Conservation (phyloP, 768 basidiomycete genomes). For the Suillus luteus region DNA sequence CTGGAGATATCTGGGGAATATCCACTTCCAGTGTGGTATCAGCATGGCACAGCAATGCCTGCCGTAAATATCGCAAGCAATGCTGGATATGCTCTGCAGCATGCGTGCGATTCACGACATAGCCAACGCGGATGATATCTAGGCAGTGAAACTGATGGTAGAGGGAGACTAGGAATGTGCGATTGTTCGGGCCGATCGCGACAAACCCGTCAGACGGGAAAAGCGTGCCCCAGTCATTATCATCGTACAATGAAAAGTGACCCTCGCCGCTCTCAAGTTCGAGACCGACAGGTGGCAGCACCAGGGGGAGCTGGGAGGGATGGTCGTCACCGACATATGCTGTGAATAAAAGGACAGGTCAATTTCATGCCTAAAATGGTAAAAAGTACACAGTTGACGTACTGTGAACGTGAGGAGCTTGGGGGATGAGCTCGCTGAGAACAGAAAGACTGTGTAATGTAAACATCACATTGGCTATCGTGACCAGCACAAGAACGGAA, state of each 20-base stretch:
- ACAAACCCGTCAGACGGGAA: slow-evolving; percentile 37
- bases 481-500: slow-evolving; percentile 23
- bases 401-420: slow-evolving; percentile 27
- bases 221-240: slow-evolving; percentile 39
- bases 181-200: slow-evolving; percentile 35
- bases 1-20: slow-evolving; percentile 25
- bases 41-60: slow-evolving; percentile 38
- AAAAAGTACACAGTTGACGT: slow-evolving; percentile 4
- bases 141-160: slow-evolving; percentile 55
- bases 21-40: slow-evolving; percentile 41
- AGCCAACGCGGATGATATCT: slow-evolving; percentile 36
- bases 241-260: slow-evolving; percentile 35
- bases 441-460: slow-evolving; percentile 23
- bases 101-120: slow-evolving; percentile 26
- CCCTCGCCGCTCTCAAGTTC: slow-evolving; percentile 26
- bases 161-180: slow-evolving; percentile 38
- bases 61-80: slow-evolving; percentile 43
- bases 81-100: slow-evolving; percentile 37
- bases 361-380: slow-evolving; percentile 6
- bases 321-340: slow-evolving; percentile 35
- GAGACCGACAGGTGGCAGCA: slow-evolving; percentile 31
- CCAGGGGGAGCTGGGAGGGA: slow-evolving; percentile 34
- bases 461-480: slow-evolving; percentile 24
- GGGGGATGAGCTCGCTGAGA: slow-evolving; percentile 16
- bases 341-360: slow-evolving; percentile 9